A percentile compares a stretch with the other conserved stretches of the same genome.
These are phyloP conservation scores for Aureobasidium subglaciale DNA, from an alignment of 2,329 filamentous ascomycete genomes.

Conservation along the genomic window DNA sequence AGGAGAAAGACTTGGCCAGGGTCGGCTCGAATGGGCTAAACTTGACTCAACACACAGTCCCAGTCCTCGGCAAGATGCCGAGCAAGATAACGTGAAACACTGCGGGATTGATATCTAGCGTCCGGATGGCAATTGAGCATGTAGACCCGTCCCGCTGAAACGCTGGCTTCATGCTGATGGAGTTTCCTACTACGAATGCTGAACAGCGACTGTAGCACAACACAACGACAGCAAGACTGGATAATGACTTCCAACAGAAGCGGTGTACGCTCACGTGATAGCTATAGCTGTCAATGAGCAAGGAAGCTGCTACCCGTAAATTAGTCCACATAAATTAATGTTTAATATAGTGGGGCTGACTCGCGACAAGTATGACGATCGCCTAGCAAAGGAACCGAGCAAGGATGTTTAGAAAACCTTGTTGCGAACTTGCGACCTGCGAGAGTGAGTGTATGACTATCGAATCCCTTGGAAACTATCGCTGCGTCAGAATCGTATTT, in stretches of 20 bases:
- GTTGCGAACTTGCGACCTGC: neutral
- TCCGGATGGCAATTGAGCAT: neutral
- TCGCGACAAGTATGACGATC: conserved; percentile 1
- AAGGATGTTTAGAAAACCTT: neutral
- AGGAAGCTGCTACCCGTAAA: neutral
- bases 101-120: neutral
- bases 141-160: neutral
- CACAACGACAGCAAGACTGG: neutral
- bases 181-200: neutral
- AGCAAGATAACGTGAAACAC: conserved; percentile 1
- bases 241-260: neutral
- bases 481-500: neutral
- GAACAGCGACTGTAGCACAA: neutral
- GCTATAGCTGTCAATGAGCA: neutral
- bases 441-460: no score
- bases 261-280: neutral
- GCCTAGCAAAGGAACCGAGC: neutral
- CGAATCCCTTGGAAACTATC: neutral
- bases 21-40: neutral
- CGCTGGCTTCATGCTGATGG: neutral
- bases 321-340: conserved; percentile 1
- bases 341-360: conserved; percentile 6
- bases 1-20: neutral
- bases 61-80: neutral
- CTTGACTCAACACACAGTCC: neutral